A percentile compares a stretch with the other conserved stretches of the same genome.
Conservation (phyloP, 1,284 basidiomycete genomes). For the Rhodotorula sp. region DNA sequence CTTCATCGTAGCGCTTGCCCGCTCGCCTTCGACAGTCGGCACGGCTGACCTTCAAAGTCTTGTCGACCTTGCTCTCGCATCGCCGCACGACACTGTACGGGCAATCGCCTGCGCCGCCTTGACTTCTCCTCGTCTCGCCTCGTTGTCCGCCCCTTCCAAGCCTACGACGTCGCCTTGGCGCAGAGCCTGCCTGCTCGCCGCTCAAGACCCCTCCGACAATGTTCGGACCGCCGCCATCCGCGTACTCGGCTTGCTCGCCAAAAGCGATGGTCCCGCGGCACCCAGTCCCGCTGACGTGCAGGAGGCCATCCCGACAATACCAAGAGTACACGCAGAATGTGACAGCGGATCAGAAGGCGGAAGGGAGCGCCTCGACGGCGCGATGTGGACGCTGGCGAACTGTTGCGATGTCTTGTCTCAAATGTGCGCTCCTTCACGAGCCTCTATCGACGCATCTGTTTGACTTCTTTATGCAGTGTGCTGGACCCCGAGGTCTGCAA, state of each 20-base stretch:
- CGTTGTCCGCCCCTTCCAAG: background rate
- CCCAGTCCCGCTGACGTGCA: background rate
- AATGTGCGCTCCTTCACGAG: background rate
- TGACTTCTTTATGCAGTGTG: background rate
- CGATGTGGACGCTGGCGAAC: constrained; percentile 30
- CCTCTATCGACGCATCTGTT: background rate
- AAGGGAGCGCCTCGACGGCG: background rate
- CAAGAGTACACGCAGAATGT: too few relatives aligned
- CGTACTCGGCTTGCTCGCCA: constrained; percentile 12
- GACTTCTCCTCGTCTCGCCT: background rate
- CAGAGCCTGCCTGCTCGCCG: background rate
- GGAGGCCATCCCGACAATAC: background rate
- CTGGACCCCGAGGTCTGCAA: too few relatives aligned
- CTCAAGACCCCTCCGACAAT: background rate
- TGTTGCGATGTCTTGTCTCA: constrained; percentile 12
- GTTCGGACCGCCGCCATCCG: background rate
- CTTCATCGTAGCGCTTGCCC: constrained; percentile 13
- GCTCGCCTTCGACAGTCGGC: background rate
- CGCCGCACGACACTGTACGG: background rate
- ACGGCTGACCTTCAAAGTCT: background rate
- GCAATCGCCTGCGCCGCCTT: constrained; percentile 8
- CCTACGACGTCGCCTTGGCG: background rate
- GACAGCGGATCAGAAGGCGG: background rate
- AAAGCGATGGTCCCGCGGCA: background rate
- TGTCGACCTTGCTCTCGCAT: background rate